A percentile compares a stretch with the other conserved stretches of the same genome.
phyloP scores from a whole-genome alignment of 148 eudicot species.

The Camellia japonica region DNA sequence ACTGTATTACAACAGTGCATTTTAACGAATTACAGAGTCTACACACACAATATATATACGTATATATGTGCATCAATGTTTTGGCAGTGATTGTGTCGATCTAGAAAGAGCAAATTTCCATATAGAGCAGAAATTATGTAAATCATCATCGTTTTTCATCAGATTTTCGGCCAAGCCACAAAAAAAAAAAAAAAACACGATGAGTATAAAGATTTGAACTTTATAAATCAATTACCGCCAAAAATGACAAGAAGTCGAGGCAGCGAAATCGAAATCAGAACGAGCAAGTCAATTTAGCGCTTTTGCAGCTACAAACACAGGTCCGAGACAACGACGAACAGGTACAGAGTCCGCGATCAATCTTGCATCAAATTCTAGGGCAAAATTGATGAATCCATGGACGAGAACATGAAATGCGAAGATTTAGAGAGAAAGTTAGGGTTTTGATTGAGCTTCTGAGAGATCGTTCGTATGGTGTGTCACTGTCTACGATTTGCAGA shows the following conservation, averaged over 20 bases:
- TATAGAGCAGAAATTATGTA: neutral
- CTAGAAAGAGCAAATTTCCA: neutral
- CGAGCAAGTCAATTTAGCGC: neutral
- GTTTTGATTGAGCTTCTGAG: neutral
- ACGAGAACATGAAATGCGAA: neutral
- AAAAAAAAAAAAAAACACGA: neutral
- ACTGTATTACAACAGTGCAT: neutral
- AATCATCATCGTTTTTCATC: neutral
- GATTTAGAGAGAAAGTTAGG: neutral
- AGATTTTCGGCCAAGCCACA: neutral
- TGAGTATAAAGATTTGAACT: neutral
- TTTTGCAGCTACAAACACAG: neutral
- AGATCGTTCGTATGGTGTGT: neutral
- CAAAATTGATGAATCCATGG: neutral
- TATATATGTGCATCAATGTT: neutral
- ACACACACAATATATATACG: neutral
- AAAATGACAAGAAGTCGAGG: neutral
- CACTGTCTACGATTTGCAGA: neutral
- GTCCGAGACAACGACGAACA: neutral
- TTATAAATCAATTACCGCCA: conserved; percentile 2
- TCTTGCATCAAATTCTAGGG: neutral
- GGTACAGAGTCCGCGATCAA: neutral
- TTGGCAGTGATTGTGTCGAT: neutral
- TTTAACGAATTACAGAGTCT: neutral
- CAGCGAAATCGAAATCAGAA: neutral